These are phyloP conservation scores for Cerioporus squamosus DNA, from an alignment of 1,284 basidiomycete genomes.

Conservation along the genomic window DNA sequence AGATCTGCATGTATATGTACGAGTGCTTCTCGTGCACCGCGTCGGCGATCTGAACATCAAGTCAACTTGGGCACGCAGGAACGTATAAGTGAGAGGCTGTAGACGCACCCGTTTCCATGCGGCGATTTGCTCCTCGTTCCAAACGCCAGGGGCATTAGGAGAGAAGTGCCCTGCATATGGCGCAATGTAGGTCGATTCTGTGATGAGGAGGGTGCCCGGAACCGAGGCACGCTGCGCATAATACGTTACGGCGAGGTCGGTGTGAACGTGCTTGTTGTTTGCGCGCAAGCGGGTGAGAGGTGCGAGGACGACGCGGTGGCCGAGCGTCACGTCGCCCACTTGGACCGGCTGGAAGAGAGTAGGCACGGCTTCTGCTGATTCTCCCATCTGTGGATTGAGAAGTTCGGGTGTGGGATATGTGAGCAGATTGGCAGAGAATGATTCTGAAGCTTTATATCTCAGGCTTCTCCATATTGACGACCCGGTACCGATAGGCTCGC, in stretches of 20 bases:
- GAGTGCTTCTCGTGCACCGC: conserved; percentile 39
- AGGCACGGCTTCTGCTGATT: background rate
- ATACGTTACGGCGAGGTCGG: conserved; percentile 42
- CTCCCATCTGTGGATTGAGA: too few species aligned
- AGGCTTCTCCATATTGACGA: too few species aligned
- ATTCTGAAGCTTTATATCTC: too few species aligned
- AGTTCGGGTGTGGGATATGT: too few species aligned
- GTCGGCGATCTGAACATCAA: conserved; percentile 29
- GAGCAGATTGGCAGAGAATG: too few species aligned
- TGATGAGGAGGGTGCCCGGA: conserved; percentile 51
- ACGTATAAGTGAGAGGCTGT: too few species aligned
- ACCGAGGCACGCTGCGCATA: conserved; percentile 49
- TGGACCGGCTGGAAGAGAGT: conserved; percentile 49
- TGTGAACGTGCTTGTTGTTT: conserved; percentile 26
- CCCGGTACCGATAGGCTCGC: too few species aligned
- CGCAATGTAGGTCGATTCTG: conserved; percentile 50
- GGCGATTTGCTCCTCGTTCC: conserved; percentile 44
- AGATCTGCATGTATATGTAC: conserved; percentile 50
- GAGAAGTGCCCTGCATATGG: conserved; percentile 27
- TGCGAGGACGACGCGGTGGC: conserved; percentile 50
- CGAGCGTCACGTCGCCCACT: conserved; percentile 43
- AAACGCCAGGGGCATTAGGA: conserved; percentile 45
- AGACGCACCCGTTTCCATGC: background rate
- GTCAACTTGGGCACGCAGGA: too few species aligned
- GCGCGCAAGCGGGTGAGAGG: conserved; percentile 48